Evolutionary conservation across 129 eudicot species (phyloP), one percentile per base, ranked within the genome.

Genomic region (Flaveria ramosissima): DNA sequence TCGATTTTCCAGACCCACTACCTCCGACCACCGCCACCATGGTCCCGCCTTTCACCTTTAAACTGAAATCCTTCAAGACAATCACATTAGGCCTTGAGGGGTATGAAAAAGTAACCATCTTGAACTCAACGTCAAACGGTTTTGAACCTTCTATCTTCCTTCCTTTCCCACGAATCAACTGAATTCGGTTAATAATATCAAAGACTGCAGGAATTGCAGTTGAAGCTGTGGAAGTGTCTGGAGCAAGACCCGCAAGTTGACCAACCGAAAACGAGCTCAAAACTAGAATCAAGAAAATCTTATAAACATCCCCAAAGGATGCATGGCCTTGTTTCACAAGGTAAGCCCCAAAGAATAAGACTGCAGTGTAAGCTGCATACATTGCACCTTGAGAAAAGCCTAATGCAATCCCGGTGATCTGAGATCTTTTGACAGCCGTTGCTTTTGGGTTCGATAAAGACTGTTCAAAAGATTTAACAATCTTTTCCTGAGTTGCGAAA

Each of bases 1-100:
- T 91, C 10, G 97, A 91, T 52, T 91, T 91, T 16, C 97, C 97
- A 0, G 95, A 91, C 19, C 97, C 97, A 61, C 94, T 88, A 21
- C 92, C 83, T 41, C 97, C 97, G 6, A 91, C 97, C 82, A 91
- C 78, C 6, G 97, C 97, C 78, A 91, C 95, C 97, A 83, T 89
- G 67, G 76, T 83, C 52, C 95, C 97, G 4, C 88, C 87, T 83
- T 78, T 85, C 65, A 91, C 84, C 83, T 89, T 91, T 11, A 91
- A 73, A 48, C 78, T 75, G 32, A 91, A 91, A 66, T 91, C 81
- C 86, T 85, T 88, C 74, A 91, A 80, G 13, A 91, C 90, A 6
- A 41, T 78, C 42, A 89, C 90, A 80, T 85, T 68, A 36, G 92
- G 92, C 80, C 97, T 83, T 9, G 90, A 85, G 11, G 97, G 97